Base-by-base conservation (phyloP, 495 filamentous ascomycete species). In the Hypoxylon subgilvum region DNA sequence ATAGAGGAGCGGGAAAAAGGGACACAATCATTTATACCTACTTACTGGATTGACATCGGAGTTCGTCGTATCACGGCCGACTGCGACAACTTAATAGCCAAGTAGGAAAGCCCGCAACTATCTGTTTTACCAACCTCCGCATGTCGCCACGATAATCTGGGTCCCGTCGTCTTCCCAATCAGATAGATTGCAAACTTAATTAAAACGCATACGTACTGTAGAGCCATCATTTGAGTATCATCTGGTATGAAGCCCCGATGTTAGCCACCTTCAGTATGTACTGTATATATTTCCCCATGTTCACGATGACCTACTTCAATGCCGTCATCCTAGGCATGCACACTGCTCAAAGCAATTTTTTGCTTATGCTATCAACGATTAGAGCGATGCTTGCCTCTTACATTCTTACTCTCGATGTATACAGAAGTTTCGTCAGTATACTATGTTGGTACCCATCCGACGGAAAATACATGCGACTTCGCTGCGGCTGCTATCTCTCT, bases 81-180 rank as follows among this genome's bases (percentile, higher is more conserved):
- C 54, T 59, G 54, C 54, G 31, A 64, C 54, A 51, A 50, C 38
- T 30, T 63, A 57, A 53, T 64, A 64, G 61, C 61, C 61, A 64
- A 64, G 53, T 27, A 30, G 28, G 38, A 53, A 64, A 59, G 54
- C 61, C 28, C 58, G 61, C 46, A 55, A 59, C 45, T 53, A 27
- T 45, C 16, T 34, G n/a, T n/a, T n/a, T n/a, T 22, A 22, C 62
- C 52, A 65, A 61, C 62, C 51, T 65, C 62, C 62, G 62, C 51
- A 60, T 61, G 40, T 65, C 39, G 62, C 62, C 62, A 61, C 62
- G 62, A 61, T 57, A 52, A 61, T 61, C 41, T 52, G 19, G 12
- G 25, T 54, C 45, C 41, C 41, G 30, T 23, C 34, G 17, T 49
- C 27, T 48, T 35, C 28, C 52, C 57, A 45, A 46, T 49, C 40